These are phyloP conservation scores for Penicillium macrosclerotiorum DNA, from an alignment of 495 filamentous ascomycete genomes.

Conservation along the genomic window DNA sequence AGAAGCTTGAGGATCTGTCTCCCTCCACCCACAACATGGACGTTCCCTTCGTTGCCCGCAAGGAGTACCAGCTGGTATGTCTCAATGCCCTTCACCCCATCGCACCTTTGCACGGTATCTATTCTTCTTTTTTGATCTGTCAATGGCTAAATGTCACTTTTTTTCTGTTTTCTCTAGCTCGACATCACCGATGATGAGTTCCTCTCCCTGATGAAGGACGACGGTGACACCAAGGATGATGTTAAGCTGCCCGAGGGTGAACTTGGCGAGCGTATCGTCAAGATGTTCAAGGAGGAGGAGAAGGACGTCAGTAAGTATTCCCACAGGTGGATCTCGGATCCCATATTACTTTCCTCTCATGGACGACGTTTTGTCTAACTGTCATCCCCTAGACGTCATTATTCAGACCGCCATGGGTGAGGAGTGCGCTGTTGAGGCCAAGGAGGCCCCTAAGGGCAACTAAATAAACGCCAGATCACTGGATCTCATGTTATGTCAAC, in stretches of 20 bases:
- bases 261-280: slow-evolving; percentile 73
- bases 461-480: slow-evolving; percentile 33
- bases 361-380: slow-evolving; percentile 3
- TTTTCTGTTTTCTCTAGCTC: slow-evolving; percentile 59
- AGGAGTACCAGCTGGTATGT: slow-evolving; percentile 92
- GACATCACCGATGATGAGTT: slow-evolving; percentile 87
- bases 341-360: background rate
- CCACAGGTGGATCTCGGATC: background rate
- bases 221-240: slow-evolving; percentile 85
- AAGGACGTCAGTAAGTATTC: slow-evolving; percentile 78
- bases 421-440: slow-evolving; percentile 87
- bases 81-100: background rate
- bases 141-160: no score
- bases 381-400: slow-evolving; percentile 64
- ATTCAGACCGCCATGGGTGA: slow-evolving; percentile 95
- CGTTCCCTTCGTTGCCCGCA: slow-evolving; percentile 85
- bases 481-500: slow-evolving; percentile 34
- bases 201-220: slow-evolving; percentile 81
- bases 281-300: slow-evolving; percentile 69
- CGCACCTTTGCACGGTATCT: no score
- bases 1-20: slow-evolving; percentile 99
- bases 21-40: slow-evolving; percentile 99
- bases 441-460: slow-evolving; percentile 70
- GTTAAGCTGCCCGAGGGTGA: slow-evolving; percentile 92
- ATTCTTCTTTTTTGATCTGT: no score